These are phyloP conservation scores for Ganoderma multipileum DNA, from an alignment of 1,284 basidiomycete genomes.

Conservation along the genomic window DNA sequence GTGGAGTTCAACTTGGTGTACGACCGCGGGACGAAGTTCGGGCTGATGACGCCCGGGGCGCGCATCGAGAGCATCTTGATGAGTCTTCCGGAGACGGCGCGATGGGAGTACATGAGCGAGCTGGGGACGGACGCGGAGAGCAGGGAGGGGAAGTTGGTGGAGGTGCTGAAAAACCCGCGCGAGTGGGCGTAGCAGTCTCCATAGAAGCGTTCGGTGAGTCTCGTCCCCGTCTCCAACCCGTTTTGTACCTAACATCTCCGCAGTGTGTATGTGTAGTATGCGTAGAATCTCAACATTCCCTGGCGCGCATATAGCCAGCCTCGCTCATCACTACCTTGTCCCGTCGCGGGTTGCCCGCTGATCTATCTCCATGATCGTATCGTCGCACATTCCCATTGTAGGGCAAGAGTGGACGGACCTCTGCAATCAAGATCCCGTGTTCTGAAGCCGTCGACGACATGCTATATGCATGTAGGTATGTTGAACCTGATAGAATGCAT, in stretches of 20 bases:
- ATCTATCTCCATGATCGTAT: not conserved
- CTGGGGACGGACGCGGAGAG: conserved; percentile 73
- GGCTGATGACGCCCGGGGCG: conserved; percentile 89
- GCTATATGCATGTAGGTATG: no score
- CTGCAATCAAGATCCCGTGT: no score
- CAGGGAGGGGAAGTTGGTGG: conserved; percentile 74
- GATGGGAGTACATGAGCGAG: conserved; percentile 94
- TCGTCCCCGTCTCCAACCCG: no score
- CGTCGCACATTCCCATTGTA: no score
- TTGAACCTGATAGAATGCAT: no score
- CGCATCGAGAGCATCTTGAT: conserved; percentile 88
- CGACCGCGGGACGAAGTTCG: conserved; percentile 89
- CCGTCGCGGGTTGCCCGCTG: accelerated
- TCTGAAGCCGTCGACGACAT: no score
- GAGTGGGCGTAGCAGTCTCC: conserved; percentile 65
- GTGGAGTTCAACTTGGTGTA: conserved; percentile 96
- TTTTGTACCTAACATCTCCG: not conserved
- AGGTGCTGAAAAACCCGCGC: conserved; percentile 70
- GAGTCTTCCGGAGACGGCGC: conserved; percentile 79
- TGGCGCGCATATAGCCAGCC: not conserved
- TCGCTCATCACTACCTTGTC: not conserved
- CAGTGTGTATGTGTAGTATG: not conserved
- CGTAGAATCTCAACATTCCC: not conserved
- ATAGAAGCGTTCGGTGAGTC: not conserved
- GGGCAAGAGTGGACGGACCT: no score